A percentile compares a stretch with the other conserved stretches of the same genome.
Evolutionary conservation across 192 early-diverging fungal species (phyloP).

Genomic region (Endogone sp.): DNA sequence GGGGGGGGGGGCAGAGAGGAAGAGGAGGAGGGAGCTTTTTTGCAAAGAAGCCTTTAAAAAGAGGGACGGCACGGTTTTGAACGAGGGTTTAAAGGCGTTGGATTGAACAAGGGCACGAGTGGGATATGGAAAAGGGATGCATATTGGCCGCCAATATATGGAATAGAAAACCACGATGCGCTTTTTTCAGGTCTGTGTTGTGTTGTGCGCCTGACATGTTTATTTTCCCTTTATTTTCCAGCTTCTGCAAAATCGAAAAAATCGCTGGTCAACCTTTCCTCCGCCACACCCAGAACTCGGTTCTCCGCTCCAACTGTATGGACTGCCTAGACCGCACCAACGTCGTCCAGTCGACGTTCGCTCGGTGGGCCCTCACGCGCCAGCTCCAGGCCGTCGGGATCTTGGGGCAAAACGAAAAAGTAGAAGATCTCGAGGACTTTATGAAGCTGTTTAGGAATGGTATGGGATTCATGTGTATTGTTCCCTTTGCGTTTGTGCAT

Average conservation of each 20-base stretch:
- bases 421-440: slow-evolving; percentile 64
- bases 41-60: too few species aligned
- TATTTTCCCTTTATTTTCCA: too few species aligned
- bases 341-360: slow-evolving; percentile 93
- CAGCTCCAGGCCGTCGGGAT: slow-evolving; percentile 73
- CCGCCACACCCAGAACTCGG: slow-evolving; percentile 61
- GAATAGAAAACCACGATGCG: too few species aligned
- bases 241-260: slow-evolving; percentile 51
- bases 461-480: slow-evolving; percentile 25
- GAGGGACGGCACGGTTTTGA: too few species aligned
- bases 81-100: too few species aligned
- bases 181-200: neutral
- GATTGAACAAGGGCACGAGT: too few species aligned
- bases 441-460: slow-evolving; percentile 69
- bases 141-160: too few species aligned
- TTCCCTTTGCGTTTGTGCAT: too few species aligned
- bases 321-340: slow-evolving; percentile 99
- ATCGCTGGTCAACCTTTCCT: slow-evolving; percentile 23
- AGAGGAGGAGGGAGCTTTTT: too few species aligned
- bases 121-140: too few species aligned
- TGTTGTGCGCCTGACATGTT: too few species aligned
- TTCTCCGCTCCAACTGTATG: slow-evolving; percentile 97
- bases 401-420: slow-evolving; percentile 51
- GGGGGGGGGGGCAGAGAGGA: too few species aligned
- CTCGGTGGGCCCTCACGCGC: slow-evolving; percentile 61